Percentiles rank a stretch among this genome's conserved stretches.
Conservation (phyloP, 176 grass and related monocot species). For the Oropetium thomaeum region DNA sequence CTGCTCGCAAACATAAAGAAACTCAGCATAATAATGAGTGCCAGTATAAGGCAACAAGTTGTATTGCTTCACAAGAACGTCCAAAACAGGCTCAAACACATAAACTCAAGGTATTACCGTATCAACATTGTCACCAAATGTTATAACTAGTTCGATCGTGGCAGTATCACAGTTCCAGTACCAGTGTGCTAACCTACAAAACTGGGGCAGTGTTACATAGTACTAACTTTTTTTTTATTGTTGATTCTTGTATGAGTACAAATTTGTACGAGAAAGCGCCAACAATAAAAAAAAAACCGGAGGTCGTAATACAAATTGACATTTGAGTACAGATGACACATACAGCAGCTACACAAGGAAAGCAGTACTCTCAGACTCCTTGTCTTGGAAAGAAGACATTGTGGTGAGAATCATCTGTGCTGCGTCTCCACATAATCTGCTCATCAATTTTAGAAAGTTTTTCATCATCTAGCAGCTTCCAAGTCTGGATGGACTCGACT, state of each 20-base stretch:
- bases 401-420: background rate
- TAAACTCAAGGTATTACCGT: slow-evolving; percentile 1
- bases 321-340: background rate
- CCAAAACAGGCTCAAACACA: background rate
- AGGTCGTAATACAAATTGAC: too few species aligned
- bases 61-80: background rate
- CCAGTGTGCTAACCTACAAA: slow-evolving; percentile 28
- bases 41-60: background rate
- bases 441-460: slow-evolving; percentile 71
- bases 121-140: background rate
- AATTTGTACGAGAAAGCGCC: too few species aligned
- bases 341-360: slow-evolving; percentile 1
- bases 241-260: too few species aligned
- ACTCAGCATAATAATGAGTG: background rate
- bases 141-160: background rate
- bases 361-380: background rate
- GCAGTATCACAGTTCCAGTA: slow-evolving; percentile 5
- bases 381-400: background rate
- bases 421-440: slow-evolving; percentile 67
- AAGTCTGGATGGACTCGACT: slow-evolving; percentile 60
- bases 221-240: too few species aligned
- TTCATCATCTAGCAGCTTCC: slow-evolving; percentile 78
- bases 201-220: background rate
- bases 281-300: too few species aligned
- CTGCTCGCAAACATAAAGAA: background rate